Evolutionary conservation across 1,284 basidiomycete genomes (phyloP).

Genomic region (Vanrija pseudolonga): DNA sequence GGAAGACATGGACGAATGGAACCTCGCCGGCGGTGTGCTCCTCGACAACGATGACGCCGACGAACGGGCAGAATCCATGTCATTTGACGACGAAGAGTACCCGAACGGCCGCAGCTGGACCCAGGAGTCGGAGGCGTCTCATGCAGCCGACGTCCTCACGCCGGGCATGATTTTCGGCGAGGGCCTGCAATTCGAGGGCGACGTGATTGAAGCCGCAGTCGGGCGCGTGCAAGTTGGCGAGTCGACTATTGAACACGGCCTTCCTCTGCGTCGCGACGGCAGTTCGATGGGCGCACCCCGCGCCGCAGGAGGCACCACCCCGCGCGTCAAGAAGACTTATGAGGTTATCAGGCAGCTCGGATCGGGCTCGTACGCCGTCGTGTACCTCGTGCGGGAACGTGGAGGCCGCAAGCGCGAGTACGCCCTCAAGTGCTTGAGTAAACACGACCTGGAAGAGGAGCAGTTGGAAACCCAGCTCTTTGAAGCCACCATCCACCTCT

Average conservation of each 20-base stretch:
- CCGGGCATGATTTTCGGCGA: slow-evolving; percentile 45
- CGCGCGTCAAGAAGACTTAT: slow-evolving; percentile 51
- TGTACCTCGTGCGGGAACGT: slow-evolving; percentile 89
- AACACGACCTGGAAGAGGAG: slow-evolving; percentile 82
- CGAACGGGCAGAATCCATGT: slow-evolving; percentile 1
- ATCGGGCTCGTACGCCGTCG: slow-evolving; percentile 85
- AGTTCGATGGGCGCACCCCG: slow-evolving; percentile 32
- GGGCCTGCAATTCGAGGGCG: slow-evolving; percentile 45
- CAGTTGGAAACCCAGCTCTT: slow-evolving; percentile 80
- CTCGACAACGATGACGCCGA: slow-evolving; percentile 27
- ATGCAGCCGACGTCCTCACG: slow-evolving; percentile 34
- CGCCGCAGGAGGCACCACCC: slow-evolving; percentile 6
- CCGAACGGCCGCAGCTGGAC: slow-evolving; percentile 16
- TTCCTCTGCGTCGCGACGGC: slow-evolving; percentile 40
- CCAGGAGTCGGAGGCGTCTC: slow-evolving; percentile 16
- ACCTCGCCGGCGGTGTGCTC: slow-evolving; percentile 41
- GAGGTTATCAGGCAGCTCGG: slow-evolving; percentile 81
- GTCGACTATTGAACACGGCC: slow-evolving; percentile 16
- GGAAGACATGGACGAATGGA: slow-evolving; percentile 41
- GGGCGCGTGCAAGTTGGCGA: slow-evolving; percentile 24
- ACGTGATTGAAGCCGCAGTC: slow-evolving; percentile 42
- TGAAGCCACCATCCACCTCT: slow-evolving; percentile 94
- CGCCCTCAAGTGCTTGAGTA: slow-evolving; percentile 90
- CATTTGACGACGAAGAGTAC: slow-evolving; percentile 21
- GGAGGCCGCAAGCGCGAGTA: slow-evolving; percentile 77